These are phyloP conservation scores for Erucastrum elatum DNA, from an alignment of 345 rosid genomes.

Conservation along the genomic window DNA sequence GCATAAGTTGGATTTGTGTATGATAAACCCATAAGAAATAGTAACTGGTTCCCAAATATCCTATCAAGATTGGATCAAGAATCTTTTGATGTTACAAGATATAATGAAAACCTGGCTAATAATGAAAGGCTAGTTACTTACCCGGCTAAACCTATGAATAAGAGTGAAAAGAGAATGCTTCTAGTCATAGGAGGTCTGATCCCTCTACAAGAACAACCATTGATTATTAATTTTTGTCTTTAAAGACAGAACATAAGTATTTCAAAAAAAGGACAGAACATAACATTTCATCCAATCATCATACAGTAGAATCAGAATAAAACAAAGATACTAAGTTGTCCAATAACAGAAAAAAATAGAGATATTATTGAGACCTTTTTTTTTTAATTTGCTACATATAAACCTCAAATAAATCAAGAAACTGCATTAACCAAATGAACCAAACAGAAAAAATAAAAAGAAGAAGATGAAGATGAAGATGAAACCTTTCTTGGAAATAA, in stretches of 20 bases:
- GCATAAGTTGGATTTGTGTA: slow-evolving; percentile 97
- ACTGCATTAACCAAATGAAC: background rate
- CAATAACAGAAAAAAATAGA: too few species aligned
- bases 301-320: too few species aligned
- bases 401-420: background rate
- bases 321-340: background rate
- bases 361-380: too few species aligned
- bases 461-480: background rate
- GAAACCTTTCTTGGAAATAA: slow-evolving; percentile 76
- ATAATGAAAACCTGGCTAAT: background rate
- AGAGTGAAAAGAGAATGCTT: slow-evolving; percentile 59
- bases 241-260: too few species aligned
- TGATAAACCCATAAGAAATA: slow-evolving; percentile 88
- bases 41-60: slow-evolving; percentile 92
- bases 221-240: background rate
- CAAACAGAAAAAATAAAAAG: background rate
- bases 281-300: background rate
- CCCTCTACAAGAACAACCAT: slow-evolving; percentile 52
- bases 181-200: slow-evolving; percentile 70
- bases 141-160: slow-evolving; percentile 93
- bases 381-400: background rate
- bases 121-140: slow-evolving; percentile 34
- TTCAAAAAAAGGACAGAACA: background rate
- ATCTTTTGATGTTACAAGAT: slow-evolving; percentile 12
- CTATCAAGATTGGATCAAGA: slow-evolving; percentile 47